Evolutionary conservation across 106 monocot species (phyloP).

Genomic region (Dendrobium officinale): DNA sequence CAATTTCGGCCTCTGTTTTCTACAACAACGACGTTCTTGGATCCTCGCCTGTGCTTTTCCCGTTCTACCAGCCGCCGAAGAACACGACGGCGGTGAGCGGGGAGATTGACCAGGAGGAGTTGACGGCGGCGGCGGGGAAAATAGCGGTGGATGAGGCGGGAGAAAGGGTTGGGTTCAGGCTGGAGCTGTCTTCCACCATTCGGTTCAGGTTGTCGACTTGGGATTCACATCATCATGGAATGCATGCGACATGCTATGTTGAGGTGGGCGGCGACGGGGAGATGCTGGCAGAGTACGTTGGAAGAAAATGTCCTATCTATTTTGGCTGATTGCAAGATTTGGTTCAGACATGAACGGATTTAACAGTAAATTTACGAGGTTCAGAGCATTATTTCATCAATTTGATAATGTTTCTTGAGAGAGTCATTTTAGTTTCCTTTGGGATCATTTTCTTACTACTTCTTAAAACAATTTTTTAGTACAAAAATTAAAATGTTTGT

Average conservation of each 20-base stretch:
- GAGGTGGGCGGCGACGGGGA: slow-evolving; percentile 33
- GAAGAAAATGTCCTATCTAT: slow-evolving; percentile 36
- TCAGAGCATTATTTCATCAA: too few relatives aligned
- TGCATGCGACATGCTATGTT: slow-evolving; percentile 50
- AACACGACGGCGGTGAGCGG: slow-evolving; percentile 51
- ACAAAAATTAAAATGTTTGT: too few relatives aligned
- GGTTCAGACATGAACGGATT: too few relatives aligned
- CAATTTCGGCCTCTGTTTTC: slow-evolving; percentile 39
- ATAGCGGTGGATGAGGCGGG: slow-evolving; percentile 7
- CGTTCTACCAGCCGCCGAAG: slow-evolving; percentile 58
- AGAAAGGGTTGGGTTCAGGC: slow-evolving; percentile 20
- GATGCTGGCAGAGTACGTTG: slow-evolving; percentile 18
- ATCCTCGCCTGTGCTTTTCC: slow-evolving; percentile 13
- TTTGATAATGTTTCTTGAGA: too few relatives aligned
- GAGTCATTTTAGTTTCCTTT: too few relatives aligned
- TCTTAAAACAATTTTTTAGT: too few relatives aligned
- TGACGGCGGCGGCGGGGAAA: not conserved
- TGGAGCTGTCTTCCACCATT: slow-evolving; percentile 36
- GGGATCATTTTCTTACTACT: too few relatives aligned
- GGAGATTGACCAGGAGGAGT: slow-evolving; percentile 10
- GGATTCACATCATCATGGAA: slow-evolving; percentile 39
- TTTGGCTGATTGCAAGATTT: slow-evolving; percentile 14
- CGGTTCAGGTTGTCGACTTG: slow-evolving; percentile 41
- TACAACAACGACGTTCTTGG: slow-evolving; percentile 39
- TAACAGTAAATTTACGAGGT: too few relatives aligned